Evolutionary conservation across 306 rosid species (phyloP), one percentile per base, ranked within the genome.

Genomic region (Dicorynia guianensis): DNA sequence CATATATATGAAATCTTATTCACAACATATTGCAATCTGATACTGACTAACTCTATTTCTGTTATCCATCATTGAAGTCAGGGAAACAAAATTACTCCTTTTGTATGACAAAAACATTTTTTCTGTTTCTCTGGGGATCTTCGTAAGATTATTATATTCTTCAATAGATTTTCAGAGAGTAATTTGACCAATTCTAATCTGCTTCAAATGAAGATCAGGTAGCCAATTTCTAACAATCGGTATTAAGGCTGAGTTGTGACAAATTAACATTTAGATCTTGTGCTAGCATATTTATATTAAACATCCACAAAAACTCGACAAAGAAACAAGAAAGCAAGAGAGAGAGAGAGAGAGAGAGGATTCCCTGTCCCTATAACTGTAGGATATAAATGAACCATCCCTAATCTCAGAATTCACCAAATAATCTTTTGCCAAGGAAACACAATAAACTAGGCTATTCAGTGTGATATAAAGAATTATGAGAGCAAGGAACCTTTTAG

Each of bases 191-290:
- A 53, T 50, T 61, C 59, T 30, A 62, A 19, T 63, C 56, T 11
- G 34, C 17, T 33, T 25, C 39, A 30, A 6, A 36, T 10, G 38
- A 17, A 17, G 53, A 58, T 12, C 57, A 50, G 15, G 42, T 14
- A 49, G 63, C 67, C 53, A 60, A 67, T 59, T 59, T 58, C 42
- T n/a, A 38, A 8, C 40, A 76, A 42, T 3, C 12, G 40, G 17
- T 49, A 69, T 60, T 36, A 19, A 68, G 55, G 33, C 43, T 25
- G 19, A 44, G 17, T 61, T 17, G 33, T 46, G 53, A 53, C 53
- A 18, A 39, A 49, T 66, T 30, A 20, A 64, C 8, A 42, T 5
- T 33, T 49, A 34, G 48, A 17, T 46, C 30, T 25, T 25, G 30
- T 25, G 30, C 30, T 25, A 25, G 2, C 30, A 25, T 25, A 25